phyloP scores from a whole-genome alignment of 768 basidiomycete genomes.

The Leucocoprinus leucothites region DNA sequence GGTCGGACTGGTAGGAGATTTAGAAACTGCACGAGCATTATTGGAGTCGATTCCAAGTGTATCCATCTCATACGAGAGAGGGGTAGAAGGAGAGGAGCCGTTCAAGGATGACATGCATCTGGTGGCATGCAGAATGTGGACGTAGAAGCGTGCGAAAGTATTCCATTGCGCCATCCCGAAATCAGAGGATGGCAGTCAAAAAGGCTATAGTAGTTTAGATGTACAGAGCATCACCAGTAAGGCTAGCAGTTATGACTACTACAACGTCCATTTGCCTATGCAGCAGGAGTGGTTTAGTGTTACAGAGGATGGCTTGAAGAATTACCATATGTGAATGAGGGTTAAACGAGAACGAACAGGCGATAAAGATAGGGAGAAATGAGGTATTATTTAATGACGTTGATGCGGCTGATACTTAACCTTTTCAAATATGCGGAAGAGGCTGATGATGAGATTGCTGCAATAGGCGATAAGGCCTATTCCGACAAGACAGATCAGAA shows the following conservation, averaged over 20 bases:
- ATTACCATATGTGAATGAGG: no score
- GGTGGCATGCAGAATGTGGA: not conserved
- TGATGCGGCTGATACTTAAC: constrained; percentile 65
- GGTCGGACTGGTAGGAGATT: not conserved
- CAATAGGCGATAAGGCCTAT: constrained; percentile 79
- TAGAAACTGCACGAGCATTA: not conserved
- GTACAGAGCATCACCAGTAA: not conserved
- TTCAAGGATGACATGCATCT: constrained; percentile 3
- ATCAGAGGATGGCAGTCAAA: no score
- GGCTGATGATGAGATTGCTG: constrained; percentile 78
- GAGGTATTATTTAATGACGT: not conserved
- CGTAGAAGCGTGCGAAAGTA: constrained; percentile 2
- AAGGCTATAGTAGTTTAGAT: not conserved
- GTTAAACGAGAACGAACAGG: not conserved
- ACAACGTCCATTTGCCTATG: not conserved
- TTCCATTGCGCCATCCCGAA: not conserved
- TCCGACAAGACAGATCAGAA: constrained; percentile 74
- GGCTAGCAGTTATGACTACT: not conserved
- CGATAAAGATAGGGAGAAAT: not conserved
- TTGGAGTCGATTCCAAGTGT: not conserved
- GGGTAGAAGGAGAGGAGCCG: not conserved
- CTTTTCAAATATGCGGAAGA: constrained; percentile 87
- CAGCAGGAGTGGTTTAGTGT: constrained; percentile 1
- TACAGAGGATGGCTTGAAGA: not conserved
- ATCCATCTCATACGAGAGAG: constrained; percentile 5